These are phyloP conservation scores for Neonectria sp. DNA, from an alignment of 2,329 filamentous ascomycete genomes.

Conservation along the genomic window DNA sequence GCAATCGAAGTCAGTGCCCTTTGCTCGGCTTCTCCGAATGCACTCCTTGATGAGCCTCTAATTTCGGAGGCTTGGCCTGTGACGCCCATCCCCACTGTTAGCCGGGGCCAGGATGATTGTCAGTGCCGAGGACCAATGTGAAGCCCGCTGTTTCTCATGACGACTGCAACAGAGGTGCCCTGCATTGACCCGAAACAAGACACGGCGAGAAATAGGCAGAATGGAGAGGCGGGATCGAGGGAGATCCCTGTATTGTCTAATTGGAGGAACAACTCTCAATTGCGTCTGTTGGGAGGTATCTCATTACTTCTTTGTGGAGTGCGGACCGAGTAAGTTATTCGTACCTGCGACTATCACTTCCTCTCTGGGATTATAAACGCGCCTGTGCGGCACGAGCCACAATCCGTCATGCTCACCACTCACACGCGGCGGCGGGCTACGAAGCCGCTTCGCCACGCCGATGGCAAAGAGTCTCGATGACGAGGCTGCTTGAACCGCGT, in stretches of 20 bases:
- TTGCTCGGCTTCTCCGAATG: slow-evolving; percentile 4
- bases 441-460: slow-evolving; percentile 3
- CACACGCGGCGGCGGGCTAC: slow-evolving; percentile 5
- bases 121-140: slow-evolving; percentile 18
- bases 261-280: slow-evolving; percentile 9
- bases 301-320: neutral
- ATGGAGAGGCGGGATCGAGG: neutral
- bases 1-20: neutral
- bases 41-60: neutral
- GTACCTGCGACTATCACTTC: slow-evolving; percentile 1
- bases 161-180: slow-evolving; percentile 2
- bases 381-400: neutral
- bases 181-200: slow-evolving; percentile 1
- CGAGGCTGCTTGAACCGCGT: neutral
- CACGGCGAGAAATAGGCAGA: slow-evolving; percentile 1
- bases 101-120: slow-evolving; percentile 1
- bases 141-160: slow-evolving; percentile 19
- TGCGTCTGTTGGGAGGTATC: neutral
- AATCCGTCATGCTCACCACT: neutral
- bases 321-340: too few species aligned
- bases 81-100: slow-evolving; percentile 14
- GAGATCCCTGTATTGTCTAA: slow-evolving; percentile 1
- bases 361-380: neutral
- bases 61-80: slow-evolving; percentile 7
- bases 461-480: neutral